Evolutionary conservation across 2,329 filamentous ascomycete genomes (phyloP), one percentile per base, ranked within the genome.

Genomic region (Alternaria ventricosa): DNA sequence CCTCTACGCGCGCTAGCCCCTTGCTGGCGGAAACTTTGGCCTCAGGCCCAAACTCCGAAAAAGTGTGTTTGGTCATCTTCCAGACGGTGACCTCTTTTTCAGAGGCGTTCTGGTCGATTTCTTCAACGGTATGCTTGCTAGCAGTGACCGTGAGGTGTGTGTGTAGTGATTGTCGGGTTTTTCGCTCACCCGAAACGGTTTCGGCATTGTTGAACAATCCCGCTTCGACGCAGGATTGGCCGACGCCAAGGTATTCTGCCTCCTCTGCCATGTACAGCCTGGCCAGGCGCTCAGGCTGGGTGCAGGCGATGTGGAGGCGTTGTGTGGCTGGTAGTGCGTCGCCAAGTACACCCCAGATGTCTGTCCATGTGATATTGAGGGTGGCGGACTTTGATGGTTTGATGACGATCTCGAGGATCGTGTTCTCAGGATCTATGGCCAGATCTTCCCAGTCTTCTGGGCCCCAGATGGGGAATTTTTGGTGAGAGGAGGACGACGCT

Each of bases 221-320:
- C 20, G 22, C 55, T 51, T 68, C 65, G 23, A 60, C 55, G 56
- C 66, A 68, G 18, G 58, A 60, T 50, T 61, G 43, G 5, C 67
- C 67, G n/a, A 64, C 55, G 27, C 57, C 46, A 11, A 70, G 57
- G 11, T 63, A 57, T n/a, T 68, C 67, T 18, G 46, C 57, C 25
- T 68, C 67, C 12, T 67, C 66, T 9, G 58, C 45, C 63, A 66
- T 66, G 20, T 64, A 67, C 8, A 68, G 57, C 60, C 67, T 57
- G 5, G 60, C 63, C 10, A 68, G 53, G 5, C 66, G 57, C 47
- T 58, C 47, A 3, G 66, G 61, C 51, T 58, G 11, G n/a, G 49
- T 59, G 55, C 63, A 67, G 3, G 56, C 51, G 10, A 68, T 65
- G 11, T 64, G 63, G 6, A 68, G 47, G 50, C 50, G 57, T 27